Evolutionary conservation across 1,284 basidiomycete species (phyloP).

Genomic region (Microbotryomycetes sp.): DNA sequence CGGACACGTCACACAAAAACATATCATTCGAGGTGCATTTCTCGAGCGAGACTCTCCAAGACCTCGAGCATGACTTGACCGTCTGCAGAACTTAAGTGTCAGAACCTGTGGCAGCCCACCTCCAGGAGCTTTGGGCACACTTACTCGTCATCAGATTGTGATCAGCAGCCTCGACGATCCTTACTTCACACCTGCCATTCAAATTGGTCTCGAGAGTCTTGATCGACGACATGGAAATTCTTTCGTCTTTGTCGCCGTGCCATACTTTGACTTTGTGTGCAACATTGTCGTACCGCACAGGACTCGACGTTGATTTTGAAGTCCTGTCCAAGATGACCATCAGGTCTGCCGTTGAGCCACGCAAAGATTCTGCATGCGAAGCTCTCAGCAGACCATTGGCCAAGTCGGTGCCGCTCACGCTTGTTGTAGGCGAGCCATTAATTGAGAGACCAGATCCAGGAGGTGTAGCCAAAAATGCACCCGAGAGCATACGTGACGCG

Average conservation of each 20-base stretch:
- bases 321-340: conserved; percentile 83
- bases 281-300: conserved; percentile 54
- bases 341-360: conserved; percentile 83
- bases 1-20: too few relatives aligned
- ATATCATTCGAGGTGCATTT: too few relatives aligned
- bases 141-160: conserved; percentile 81
- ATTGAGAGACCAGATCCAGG: not conserved
- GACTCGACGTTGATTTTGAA: conserved; percentile 44
- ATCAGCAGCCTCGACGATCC: conserved; percentile 77
- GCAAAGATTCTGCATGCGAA: conserved; percentile 86
- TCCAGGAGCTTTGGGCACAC: conserved; percentile 3
- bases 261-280: conserved; percentile 75
- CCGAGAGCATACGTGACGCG: not conserved
- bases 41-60: conserved; percentile 54
- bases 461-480: not conserved
- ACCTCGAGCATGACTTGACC: conserved; percentile 80
- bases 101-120: not conserved
- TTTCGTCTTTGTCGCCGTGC: conserved; percentile 90
- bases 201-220: conserved; percentile 83
- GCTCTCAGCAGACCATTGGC: conserved; percentile 76
- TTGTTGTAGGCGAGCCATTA: conserved; percentile 1
- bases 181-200: conserved; percentile 72
- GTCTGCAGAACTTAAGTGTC: conserved; percentile 35
- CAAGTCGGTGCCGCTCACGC: conserved; percentile 36
- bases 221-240: conserved; percentile 72